Conservation (phyloP, 106 monocot species). For the Vanilla planifolia region DNA sequence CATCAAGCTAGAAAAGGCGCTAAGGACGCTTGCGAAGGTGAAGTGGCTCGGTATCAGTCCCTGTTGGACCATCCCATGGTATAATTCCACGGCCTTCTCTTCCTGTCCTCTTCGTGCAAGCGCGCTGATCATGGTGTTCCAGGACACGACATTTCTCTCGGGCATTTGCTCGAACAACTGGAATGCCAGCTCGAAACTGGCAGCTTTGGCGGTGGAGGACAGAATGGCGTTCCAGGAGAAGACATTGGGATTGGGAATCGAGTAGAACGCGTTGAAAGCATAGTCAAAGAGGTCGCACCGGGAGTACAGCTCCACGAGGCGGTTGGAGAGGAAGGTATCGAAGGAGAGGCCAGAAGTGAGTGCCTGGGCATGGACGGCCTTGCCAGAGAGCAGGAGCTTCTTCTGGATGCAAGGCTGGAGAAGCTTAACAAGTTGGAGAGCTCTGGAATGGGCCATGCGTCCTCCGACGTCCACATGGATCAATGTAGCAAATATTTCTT, state of each 20-base stretch:
- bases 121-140: slow-evolving; percentile 67
- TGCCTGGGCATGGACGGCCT: slow-evolving; percentile 55
- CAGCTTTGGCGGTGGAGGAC: slow-evolving; percentile 31
- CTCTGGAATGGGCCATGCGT: slow-evolving; percentile 23
- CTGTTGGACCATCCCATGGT: slow-evolving; percentile 40
- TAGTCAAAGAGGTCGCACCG: slow-evolving; percentile 14
- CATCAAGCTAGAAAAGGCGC: slow-evolving; percentile 46
- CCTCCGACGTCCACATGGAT: slow-evolving; percentile 4
- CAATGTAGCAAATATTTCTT: no score
- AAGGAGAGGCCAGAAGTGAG: slow-evolving; percentile 30
- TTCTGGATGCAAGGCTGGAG: slow-evolving; percentile 45
- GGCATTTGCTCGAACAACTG: slow-evolving; percentile 68
- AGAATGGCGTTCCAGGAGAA: slow-evolving; percentile 78
- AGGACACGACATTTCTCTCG: slow-evolving; percentile 70
- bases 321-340: slow-evolving; percentile 82
- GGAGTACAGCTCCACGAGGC: slow-evolving; percentile 72
- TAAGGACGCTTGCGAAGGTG: slow-evolving; percentile 72
- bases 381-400: slow-evolving; percentile 27
- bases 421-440: slow-evolving; percentile 33
- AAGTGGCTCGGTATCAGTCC: slow-evolving; percentile 59
- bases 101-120: slow-evolving; percentile 22
- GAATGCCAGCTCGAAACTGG: slow-evolving; percentile 27
- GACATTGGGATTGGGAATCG: slow-evolving; percentile 43
- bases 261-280: slow-evolving; percentile 36
- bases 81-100: slow-evolving; percentile 41